Conservation (phyloP, 1,284 basidiomycete genomes). For the Puccinia horiana region DNA sequence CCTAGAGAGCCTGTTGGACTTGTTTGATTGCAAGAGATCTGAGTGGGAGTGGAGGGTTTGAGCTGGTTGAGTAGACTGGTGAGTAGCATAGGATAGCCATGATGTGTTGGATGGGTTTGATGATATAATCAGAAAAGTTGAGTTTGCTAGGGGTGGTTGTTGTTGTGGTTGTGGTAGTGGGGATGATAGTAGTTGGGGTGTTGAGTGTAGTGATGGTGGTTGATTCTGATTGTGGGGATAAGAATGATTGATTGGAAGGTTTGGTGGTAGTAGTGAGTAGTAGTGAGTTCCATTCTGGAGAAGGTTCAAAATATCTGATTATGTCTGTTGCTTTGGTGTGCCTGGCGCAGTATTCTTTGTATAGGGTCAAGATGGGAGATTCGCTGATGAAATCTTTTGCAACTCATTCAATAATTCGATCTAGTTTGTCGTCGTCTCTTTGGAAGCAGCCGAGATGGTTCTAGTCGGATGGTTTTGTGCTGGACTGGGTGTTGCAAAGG, state of each 20-base stretch:
- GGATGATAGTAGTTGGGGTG: background rate
- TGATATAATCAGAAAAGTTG: conserved; percentile 55
- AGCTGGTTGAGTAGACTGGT: conserved; percentile 53
- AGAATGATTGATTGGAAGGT: conserved; percentile 13
- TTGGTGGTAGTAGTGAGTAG: conserved; percentile 61
- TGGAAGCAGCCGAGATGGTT: background rate
- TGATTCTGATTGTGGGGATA: background rate
- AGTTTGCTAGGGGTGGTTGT: conserved; percentile 45
- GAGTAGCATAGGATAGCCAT: conserved; percentile 56
- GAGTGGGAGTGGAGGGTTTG: background rate
- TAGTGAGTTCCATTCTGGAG: conserved; percentile 74
- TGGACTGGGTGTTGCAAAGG: too few species aligned
- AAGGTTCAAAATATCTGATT: conserved; percentile 66
- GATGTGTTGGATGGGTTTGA: conserved; percentile 57
- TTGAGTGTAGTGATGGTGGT: background rate
- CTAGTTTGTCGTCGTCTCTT: conserved; percentile 30
- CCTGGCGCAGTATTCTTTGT: conserved; percentile 78
- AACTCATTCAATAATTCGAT: conserved; percentile 64
- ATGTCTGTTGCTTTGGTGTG: conserved; percentile 76
- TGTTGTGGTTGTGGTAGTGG: background rate
- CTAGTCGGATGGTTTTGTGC: too few species aligned
- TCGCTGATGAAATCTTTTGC: conserved; percentile 69
- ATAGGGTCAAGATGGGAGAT: conserved; percentile 71
- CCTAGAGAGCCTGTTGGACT: conserved; percentile 56
- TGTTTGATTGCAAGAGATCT: conserved; percentile 48